Conservation (phyloP, 441 rosid species). For the Macaranga tanarius region DNA sequence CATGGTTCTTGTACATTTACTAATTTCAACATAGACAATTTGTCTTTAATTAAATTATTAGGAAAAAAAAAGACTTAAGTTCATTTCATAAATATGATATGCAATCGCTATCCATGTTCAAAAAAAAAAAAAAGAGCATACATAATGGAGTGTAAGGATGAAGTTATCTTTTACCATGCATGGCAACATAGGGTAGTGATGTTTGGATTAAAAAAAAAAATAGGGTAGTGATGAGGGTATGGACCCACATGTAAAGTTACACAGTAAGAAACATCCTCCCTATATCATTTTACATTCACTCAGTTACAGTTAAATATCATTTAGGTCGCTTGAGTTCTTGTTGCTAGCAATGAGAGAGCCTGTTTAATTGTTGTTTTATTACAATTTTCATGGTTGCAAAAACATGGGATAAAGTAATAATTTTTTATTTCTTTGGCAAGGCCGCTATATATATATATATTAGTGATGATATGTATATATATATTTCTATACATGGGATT, state of each 20-base stretch:
- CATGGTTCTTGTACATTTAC: too few species aligned
- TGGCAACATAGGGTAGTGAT: not conserved
- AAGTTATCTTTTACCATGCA: not conserved
- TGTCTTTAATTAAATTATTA: too few species aligned
- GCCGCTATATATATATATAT: not conserved
- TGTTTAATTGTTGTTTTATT: not conserved
- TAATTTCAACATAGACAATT: too few species aligned
- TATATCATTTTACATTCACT: slow-evolving; percentile 26
- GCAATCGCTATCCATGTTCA: too few species aligned
- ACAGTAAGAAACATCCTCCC: slow-evolving; percentile 29
- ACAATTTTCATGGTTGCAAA: not conserved
- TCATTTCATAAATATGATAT: too few species aligned
- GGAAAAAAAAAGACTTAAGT: too few species aligned
- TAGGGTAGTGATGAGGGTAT: not conserved
- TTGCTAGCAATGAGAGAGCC: not conserved
- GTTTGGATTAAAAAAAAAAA: too few species aligned
- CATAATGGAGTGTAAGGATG: too few species aligned
- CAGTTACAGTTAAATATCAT: slow-evolving; percentile 12
- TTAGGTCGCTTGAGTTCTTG: not conserved
- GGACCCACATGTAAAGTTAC: slow-evolving; percentile 24
- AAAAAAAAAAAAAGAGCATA: too few species aligned
- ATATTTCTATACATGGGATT: not conserved
- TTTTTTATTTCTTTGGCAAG: slow-evolving; percentile 11
- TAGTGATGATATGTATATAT: not conserved
- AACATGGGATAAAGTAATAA: not conserved